A percentile compares a stretch with the other conserved stretches of the same genome.
phyloP scores from a whole-genome alignment of 2,329 filamentous ascomycete genomes.

The Nemania sp. region DNA sequence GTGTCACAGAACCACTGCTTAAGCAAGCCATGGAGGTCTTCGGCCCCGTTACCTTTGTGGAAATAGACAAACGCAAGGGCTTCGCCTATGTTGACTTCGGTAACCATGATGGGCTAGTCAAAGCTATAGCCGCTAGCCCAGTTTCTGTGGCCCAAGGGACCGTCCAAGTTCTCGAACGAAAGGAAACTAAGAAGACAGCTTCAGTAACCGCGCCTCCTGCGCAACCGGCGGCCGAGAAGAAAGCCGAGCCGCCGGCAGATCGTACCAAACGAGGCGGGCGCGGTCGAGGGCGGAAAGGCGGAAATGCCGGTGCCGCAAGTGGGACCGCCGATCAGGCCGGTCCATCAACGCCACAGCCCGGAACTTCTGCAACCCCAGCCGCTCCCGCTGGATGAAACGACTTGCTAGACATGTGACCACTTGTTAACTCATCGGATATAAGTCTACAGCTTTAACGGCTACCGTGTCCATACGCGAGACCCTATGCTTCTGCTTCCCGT shows the following conservation, averaged over 20 bases:
- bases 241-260: constrained; percentile 33
- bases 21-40: constrained; percentile 74
- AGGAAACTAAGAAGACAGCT: constrained; percentile 55
- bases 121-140: constrained; percentile 81
- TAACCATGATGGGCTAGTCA: constrained; percentile 71
- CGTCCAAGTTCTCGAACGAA: constrained; percentile 84
- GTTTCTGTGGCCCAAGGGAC: constrained; percentile 82
- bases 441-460: no score
- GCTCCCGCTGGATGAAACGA: constrained; percentile 27
- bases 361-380: constrained; percentile 4
- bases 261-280: constrained; percentile 40
- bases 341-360: constrained; percentile 20
- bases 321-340: constrained; percentile 17
- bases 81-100: constrained; percentile 93
- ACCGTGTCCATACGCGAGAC: no score
- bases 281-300: constrained; percentile 39
- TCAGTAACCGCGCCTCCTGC: constrained; percentile 19
- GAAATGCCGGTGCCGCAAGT: constrained; percentile 20
- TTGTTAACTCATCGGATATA: no score
- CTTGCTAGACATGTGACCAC: no score
- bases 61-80: constrained; percentile 93
- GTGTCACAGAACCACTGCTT: constrained; percentile 82
- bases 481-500: no score
- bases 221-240: constrained; percentile 32
- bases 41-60: constrained; percentile 76